Base-by-base conservation (phyloP, 495 filamentous ascomycete species). In the Talaromyces nanjingensis region DNA sequence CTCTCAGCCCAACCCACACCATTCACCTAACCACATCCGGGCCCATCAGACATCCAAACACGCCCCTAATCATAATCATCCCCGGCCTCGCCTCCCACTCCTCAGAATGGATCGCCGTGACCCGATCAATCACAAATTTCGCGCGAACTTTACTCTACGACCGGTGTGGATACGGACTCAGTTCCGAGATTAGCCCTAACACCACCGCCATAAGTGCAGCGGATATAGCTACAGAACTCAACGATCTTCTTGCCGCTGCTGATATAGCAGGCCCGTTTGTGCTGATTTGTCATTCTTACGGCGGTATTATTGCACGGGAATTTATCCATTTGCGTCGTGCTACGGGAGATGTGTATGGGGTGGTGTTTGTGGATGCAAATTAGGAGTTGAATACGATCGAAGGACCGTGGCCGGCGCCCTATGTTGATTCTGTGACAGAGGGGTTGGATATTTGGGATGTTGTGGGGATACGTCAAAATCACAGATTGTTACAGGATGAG, bases 271-370 rank as follows among this genome's bases (percentile, higher is more conserved):
- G 73, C 0, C 77, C 74, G 16, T 78, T 72, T 60, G 65, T 77
- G 1, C 57, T 79, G 11, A 63, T 78, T 2, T 74, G 68, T 34
- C 77, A 79, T 60, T 78, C 76, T 34, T 79, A 75, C 27, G 77
- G 77, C 11, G 77, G 77, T 5, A 71, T 72, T 27, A 73, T 79
- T 29, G 74, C 71, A 12, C 66, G 77, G 8, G 67, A 69, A 42
- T 76, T 79, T 24, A 7, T 74, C 22, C 65, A 70, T 14, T 59
- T 67, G 4, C 37, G 20, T 8, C 14, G 6, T 29, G 1, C 27
- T 29, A 29, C 27, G 8, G 47, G 59, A 22, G 68, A 68, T 16
- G 53, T 73, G 12, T 59, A 47, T 8, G 71, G 70, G 7, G 68
- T 73, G 65, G 66, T 73, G 24, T 65, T 72, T 52, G 68, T 69